Percentiles rank a stretch among this genome's conserved stretches.
Evolutionary conservation across 2,329 filamentous ascomycete genomes (phyloP).

Genomic region (Cladobotryum mycophilum): DNA sequence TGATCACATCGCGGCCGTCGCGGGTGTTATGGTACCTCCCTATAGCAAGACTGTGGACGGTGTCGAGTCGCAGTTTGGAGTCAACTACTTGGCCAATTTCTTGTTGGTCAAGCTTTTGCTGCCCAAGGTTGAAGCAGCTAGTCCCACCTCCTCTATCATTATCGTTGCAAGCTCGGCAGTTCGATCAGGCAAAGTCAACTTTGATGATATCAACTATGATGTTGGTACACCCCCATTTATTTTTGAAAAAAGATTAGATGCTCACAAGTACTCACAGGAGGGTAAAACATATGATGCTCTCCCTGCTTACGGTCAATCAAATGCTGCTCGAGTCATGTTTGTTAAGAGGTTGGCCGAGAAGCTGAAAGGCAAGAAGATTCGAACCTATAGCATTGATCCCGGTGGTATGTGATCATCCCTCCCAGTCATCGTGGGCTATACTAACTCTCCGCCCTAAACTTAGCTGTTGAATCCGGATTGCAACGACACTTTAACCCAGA

Average conservation of each 20-base stretch:
- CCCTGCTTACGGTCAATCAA: slow-evolving; percentile 9
- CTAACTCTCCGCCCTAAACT: background rate
- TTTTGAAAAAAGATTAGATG: too few species aligned
- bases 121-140: slow-evolving; percentile 17
- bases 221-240: background rate
- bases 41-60: slow-evolving; percentile 14
- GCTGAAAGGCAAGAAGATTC: slow-evolving; percentile 6
- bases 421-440: background rate
- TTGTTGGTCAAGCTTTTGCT: slow-evolving; percentile 44
- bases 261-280: background rate
- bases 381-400: slow-evolving; percentile 12
- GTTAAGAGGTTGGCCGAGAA: slow-evolving; percentile 9
- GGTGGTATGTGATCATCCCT: slow-evolving; percentile 4
- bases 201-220: slow-evolving; percentile 8
- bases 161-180: slow-evolving; percentile 6
- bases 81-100: slow-evolving; percentile 48
- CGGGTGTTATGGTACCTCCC: slow-evolving; percentile 10
- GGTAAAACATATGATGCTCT: slow-evolving; percentile 6
- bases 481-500: slow-evolving; percentile 9
- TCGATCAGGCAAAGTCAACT: slow-evolving; percentile 1
- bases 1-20: slow-evolving; percentile 11
- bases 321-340: slow-evolving; percentile 11
- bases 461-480: slow-evolving; percentile 4
- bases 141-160: slow-evolving; percentile 7
- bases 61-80: slow-evolving; percentile 38